Evolutionary conservation across 306 rosid species (phyloP).

Genomic region (Prunus padus): DNA sequence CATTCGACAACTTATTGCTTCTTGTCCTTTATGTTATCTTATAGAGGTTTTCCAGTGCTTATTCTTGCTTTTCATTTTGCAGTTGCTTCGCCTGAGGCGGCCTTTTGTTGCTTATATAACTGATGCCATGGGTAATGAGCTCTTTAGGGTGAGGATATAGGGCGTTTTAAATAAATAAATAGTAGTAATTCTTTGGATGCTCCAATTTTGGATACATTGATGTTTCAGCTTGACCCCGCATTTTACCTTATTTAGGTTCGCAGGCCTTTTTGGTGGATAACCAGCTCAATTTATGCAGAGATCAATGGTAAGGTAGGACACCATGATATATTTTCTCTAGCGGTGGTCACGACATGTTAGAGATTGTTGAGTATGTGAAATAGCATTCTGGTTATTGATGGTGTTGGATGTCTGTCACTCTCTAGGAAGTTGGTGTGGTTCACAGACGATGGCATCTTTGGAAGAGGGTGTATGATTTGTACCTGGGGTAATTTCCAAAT

Average conservation of each 20-base stretch:
- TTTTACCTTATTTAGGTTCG: constrained; percentile 61
- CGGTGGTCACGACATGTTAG: constrained; percentile 4
- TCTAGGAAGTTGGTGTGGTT: constrained; percentile 93
- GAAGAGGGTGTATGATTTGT: constrained; percentile 95
- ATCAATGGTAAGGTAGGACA: constrained; percentile 83
- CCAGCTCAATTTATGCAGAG: constrained; percentile 93
- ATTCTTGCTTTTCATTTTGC: constrained; percentile 32
- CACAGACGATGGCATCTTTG: constrained; percentile 98
- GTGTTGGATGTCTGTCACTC: constrained; percentile 22
- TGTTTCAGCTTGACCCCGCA: constrained; percentile 25
- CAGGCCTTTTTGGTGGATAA: constrained; percentile 99
- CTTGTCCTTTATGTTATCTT: constrained; percentile 3
- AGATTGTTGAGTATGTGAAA: constrained; percentile 18
- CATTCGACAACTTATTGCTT: background rate
- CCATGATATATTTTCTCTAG: constrained; percentile 8
- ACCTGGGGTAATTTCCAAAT: constrained; percentile 67
- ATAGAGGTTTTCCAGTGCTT: constrained; percentile 15
- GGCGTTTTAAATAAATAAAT: background rate
- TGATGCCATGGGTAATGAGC: constrained; percentile 76
- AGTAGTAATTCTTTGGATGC: background rate
- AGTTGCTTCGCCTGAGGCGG: constrained; percentile 83
- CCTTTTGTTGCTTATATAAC: constrained; percentile 89
- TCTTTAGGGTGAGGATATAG: constrained; percentile 70
- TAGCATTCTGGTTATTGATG: constrained; percentile 33
- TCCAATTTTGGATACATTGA: constrained; percentile 12